Evolutionary conservation across 352 stramenopile genomes (phyloP).

Genomic region (Phytophthora sp.): DNA sequence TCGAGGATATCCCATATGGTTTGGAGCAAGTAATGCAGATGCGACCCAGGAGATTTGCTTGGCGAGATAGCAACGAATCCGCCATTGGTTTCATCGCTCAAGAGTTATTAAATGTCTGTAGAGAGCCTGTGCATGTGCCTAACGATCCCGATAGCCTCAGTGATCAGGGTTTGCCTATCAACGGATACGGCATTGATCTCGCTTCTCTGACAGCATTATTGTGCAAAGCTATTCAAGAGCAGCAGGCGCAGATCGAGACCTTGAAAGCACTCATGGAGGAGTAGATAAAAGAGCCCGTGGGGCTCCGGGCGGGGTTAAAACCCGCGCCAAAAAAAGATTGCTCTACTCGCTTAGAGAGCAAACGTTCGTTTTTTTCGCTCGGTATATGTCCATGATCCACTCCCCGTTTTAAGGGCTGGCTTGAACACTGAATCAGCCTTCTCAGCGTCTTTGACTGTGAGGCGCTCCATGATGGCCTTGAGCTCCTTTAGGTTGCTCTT

Average conservation of each 20-base stretch:
- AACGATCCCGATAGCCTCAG: background rate
- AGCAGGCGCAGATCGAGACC: background rate
- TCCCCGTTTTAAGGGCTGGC: background rate
- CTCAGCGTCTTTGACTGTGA: background rate
- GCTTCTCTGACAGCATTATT: background rate
- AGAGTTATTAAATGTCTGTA: background rate
- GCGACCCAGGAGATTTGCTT: background rate
- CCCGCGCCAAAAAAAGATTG: background rate
- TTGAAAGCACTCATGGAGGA: too few relatives aligned
- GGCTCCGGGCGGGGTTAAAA: too few relatives aligned
- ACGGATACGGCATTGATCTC: background rate
- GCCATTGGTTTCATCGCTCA: background rate
- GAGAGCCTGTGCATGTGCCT: background rate
- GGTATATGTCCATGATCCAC: background rate
- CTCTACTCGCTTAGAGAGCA: background rate
- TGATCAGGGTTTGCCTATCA: background rate
- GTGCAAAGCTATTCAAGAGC: background rate
- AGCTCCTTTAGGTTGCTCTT: background rate
- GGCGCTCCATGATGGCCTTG: background rate
- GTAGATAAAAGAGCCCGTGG: too few relatives aligned
- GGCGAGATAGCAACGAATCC: background rate
- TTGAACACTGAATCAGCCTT: background rate
- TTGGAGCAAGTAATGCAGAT: background rate
- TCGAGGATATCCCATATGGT: background rate
- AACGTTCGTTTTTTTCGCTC: background rate